Evolutionary conservation across 2,329 filamentous ascomycete genomes (phyloP), one percentile per base, ranked within the genome.

Genomic region (Hypoxylon sp.): DNA sequence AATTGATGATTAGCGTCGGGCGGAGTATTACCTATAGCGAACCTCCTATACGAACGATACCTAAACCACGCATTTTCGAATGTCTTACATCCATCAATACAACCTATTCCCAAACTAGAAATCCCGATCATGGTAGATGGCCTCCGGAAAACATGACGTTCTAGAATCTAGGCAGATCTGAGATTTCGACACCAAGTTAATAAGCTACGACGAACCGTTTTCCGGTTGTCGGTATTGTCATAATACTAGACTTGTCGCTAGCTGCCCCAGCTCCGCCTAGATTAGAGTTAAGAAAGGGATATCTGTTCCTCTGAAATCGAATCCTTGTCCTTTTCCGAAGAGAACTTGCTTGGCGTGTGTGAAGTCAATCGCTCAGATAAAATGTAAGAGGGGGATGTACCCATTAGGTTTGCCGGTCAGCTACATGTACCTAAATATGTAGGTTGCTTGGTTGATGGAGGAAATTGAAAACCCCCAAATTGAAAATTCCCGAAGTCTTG

Each of bases 401-500:
- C 7, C 17, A 7, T 44, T 17, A 19, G 32, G 32, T 37, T 15
- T 44, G 17, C 3, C 8, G 4, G 37, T 39, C 17, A 17, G 37
- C 37, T 39, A n/a, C 37, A 3, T 44, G 39, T 37, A 37, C 32
- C 32, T 37, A 44, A 19, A 17, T 2, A 8, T n/a, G n/a, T n/a
- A 6, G n/a, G 7, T 39, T 44, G 17, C 7, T 44, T 44, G 6
- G 17, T 6, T 10, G 39, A 21, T 44, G 27, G 27, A 50, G 19
- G 21, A 44, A 17, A 50, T 42, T 11, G 11, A 35, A 56, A 54
- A 32, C 11, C 46, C 35, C 32, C n/a, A 27, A 52, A 24, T 39
- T 32, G 6, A 53, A 52, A 37, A 50, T 58, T 65, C 57, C 66
- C 62, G 53, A 62, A 32, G 5, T 29, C 32, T 56, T 60, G 65